Evolutionary conservation across 2,329 filamentous ascomycete species (phyloP).

Genomic region (Ramichloridium luteum): DNA sequence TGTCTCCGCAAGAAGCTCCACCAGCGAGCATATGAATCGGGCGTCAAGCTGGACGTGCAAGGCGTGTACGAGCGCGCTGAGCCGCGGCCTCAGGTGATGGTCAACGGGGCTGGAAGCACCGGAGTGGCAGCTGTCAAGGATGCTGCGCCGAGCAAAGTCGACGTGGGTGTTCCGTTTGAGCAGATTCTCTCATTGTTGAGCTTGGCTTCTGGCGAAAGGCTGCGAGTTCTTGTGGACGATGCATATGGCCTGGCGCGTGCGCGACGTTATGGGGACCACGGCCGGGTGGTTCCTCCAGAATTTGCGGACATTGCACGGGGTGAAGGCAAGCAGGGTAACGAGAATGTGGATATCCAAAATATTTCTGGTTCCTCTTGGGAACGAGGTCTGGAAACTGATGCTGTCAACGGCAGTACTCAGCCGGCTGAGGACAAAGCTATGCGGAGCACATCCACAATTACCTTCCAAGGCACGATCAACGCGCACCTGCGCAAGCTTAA

Average conservation of each 20-base stretch:
- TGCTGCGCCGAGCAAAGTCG: conserved; percentile 41
- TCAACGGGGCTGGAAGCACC: conserved; percentile 18
- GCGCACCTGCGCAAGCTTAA: conserved; percentile 49
- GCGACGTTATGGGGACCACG: conserved; percentile 68
- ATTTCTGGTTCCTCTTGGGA: conserved; percentile 24
- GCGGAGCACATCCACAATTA: conserved; percentile 31
- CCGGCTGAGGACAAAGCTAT: conserved; percentile 15
- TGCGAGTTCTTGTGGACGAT: conserved; percentile 67
- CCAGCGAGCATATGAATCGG: conserved; percentile 46
- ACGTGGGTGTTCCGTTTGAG: conserved; percentile 57
- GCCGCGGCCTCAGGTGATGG: conserved; percentile 13
- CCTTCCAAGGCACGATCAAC: conserved; percentile 33
- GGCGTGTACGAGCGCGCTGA: conserved; percentile 32
- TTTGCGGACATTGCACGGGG: conserved; percentile 59
- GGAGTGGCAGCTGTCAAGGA: conserved; percentile 15
- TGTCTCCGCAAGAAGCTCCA: conserved; percentile 42
- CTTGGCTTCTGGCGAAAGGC: conserved; percentile 66
- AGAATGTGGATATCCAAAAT: conserved; percentile 28
- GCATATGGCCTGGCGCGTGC: conserved; percentile 57
- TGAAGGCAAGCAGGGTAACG: conserved; percentile 28
- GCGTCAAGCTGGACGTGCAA: conserved; percentile 47
- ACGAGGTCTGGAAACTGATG: conserved; percentile 10
- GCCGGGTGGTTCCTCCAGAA: conserved; percentile 61
- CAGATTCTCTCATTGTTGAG: conserved; percentile 77
- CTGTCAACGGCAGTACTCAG: conserved; percentile 13